Percentiles rank a stretch among this genome's conserved stretches.
These are phyloP conservation scores for Monosporozyma aquatica DNA, from an alignment of 805 yeast genomes.

Conservation along the genomic window DNA sequence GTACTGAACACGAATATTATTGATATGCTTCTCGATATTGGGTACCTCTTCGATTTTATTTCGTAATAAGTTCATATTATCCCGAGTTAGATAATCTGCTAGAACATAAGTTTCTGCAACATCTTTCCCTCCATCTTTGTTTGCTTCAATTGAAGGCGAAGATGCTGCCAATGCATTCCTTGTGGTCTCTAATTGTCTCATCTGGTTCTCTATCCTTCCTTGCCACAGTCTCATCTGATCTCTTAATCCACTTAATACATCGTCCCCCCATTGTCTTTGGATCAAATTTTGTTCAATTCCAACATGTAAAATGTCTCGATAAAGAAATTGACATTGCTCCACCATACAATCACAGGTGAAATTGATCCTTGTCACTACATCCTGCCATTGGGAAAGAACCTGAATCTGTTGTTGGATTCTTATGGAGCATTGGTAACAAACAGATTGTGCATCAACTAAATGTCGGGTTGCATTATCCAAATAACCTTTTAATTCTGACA, in stretches of 20 bases:
- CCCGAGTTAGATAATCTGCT: conserved; percentile 42
- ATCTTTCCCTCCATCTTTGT: conserved; percentile 18
- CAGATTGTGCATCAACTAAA: conserved; percentile 39
- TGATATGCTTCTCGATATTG: conserved; percentile 21
- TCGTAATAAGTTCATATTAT: conserved; percentile 23
- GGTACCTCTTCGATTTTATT: conserved; percentile 30
- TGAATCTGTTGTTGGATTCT: conserved; percentile 11
- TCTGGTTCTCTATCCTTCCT: conserved; percentile 27
- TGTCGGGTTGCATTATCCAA: conserved; percentile 39
- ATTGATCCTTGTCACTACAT: conserved; percentile 34
- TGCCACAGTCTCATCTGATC: conserved; percentile 25
- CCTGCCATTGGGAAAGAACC: conserved; percentile 35
- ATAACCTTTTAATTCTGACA: not conserved
- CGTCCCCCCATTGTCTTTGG: conserved; percentile 18
- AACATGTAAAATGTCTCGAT: conserved; percentile 22
- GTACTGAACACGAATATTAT: conserved; percentile 25
- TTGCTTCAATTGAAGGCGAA: not conserved
- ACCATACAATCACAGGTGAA: conserved; percentile 39
- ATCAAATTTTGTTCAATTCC: conserved; percentile 27
- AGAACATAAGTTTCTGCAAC: conserved; percentile 20
- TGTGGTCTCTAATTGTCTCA: conserved; percentile 30
- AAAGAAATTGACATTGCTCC: conserved; percentile 40
- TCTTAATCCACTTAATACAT: conserved; percentile 15
- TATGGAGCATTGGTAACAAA: conserved; percentile 40
- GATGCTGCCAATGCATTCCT: conserved; percentile 28